Evolutionary conservation across 441 rosid genomes (phyloP), one percentile per base, ranked within the genome.

Genomic region (Gossypium gossypioides): DNA sequence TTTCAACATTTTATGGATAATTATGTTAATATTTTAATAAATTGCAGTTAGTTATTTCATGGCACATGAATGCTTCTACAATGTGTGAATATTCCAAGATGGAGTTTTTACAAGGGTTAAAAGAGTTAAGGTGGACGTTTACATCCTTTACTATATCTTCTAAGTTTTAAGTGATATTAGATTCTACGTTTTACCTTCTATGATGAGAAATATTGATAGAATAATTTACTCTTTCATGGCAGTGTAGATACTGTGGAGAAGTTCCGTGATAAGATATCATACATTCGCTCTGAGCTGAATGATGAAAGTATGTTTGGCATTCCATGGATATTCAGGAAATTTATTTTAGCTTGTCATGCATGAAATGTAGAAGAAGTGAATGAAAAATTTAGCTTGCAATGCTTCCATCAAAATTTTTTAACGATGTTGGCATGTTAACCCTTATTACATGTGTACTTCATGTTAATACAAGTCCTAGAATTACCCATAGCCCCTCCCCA

Each of bases 51-150:
- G 99, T 95, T 76, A 81, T 95, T 78, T 95, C 98, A 58, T 95
- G 99, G 99, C 96, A 91, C 83, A 95, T 95, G 99, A 89, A 92
- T 73, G 98, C 98, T 63, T 93, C 92, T 69, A 92, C 97, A 59
- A 92, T 94, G 86, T 92, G 97, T 83, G 99, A 95, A 74, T 95
- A 86, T 77, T 88, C 98, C 37, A 92, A 87, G 89, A 88, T 88
- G 73, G 98, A 95, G 83, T 95, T 95, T 78, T 68, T 88, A 1
- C 77, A 81, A 74, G 98, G 99, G 75, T 79, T 95, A 67, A 92
- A 85, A 79, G 77, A 86, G 40, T 82, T 92, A 67, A 96, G 94
- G 99, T 95, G 74, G 75, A 85, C 66, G 61, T 48, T 60, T 56
- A 50, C 40, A n/a, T 27, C 37, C 18, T n/a, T 59, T 21, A 19